Conservation (phyloP, 2,329 filamentous ascomycete genomes). For the Stachybotrys elegans region DNA sequence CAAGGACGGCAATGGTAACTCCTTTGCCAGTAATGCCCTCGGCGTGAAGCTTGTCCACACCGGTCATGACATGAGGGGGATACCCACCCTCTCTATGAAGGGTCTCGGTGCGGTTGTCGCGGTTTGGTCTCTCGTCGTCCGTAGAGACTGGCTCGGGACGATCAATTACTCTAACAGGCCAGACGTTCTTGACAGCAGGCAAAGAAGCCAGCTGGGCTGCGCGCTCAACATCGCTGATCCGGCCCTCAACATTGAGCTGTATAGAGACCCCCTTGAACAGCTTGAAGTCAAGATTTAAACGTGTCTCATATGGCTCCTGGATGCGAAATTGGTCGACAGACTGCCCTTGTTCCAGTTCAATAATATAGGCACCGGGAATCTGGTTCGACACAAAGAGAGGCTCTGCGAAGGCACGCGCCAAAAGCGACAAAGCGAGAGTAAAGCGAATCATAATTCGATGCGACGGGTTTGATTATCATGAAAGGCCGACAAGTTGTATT, state of each 20-base stretch:
- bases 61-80: constrained; percentile 42
- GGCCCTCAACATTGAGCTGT: constrained; percentile 16
- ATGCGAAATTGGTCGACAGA: constrained; percentile 8
- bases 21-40: constrained; percentile 40
- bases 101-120: background rate
- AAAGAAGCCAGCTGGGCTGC: constrained; percentile 4
- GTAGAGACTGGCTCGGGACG: background rate
- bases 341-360: constrained; percentile 2
- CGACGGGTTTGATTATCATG: no score
- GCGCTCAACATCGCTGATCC: constrained; percentile 26
- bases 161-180: constrained; percentile 20
- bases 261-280: constrained; percentile 19
- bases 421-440: background rate
- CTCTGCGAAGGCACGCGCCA: background rate
- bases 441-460: constrained; percentile 1
- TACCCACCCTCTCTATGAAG: no score
- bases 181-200: constrained; percentile 19
- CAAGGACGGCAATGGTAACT: constrained; percentile 44
- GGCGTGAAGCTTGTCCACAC: constrained; percentile 42
- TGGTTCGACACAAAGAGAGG: background rate
- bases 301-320: background rate
- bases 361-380: background rate
- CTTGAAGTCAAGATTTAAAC: constrained; percentile 8
- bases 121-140: no score
- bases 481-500: no score